Percentiles rank a stretch among this genome's conserved stretches.
Evolutionary conservation across 768 basidiomycete species (phyloP).

Genomic region (Scleroderma citrinum): DNA sequence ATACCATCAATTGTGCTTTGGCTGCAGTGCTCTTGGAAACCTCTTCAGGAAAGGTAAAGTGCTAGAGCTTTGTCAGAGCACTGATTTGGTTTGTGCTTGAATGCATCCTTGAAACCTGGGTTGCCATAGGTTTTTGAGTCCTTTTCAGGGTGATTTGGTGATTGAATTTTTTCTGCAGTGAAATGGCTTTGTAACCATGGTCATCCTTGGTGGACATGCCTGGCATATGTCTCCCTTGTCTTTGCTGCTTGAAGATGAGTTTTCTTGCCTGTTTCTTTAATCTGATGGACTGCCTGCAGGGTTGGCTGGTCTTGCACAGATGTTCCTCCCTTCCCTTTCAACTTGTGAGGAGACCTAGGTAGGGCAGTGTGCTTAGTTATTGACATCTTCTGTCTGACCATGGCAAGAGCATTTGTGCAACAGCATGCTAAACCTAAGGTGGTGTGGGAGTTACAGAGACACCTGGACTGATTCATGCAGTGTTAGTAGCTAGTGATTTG

Average conservation of each 20-base stretch:
- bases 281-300: not conserved
- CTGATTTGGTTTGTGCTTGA: not conserved
- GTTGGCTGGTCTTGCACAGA: not conserved
- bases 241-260: not conserved
- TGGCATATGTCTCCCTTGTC: not conserved
- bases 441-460: too few species aligned
- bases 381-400: not conserved
- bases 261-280: constrained; percentile 1
- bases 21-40: not conserved
- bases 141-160: not conserved
- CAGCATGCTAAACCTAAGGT: too few species aligned
- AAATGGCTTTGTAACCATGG: not conserved
- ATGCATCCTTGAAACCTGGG: not conserved
- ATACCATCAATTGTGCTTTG: not conserved
- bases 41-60: constrained; percentile 1
- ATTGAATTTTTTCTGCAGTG: not conserved
- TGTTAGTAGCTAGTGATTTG: too few species aligned
- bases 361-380: not conserved
- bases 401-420: too few species aligned
- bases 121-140: not conserved
- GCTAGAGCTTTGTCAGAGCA: constrained; percentile 1
- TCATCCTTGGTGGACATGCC: not conserved
- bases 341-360: not conserved
- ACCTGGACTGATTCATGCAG: too few species aligned
- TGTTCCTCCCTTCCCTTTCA: not conserved